Evolutionary conservation across 2,329 filamentous ascomycete genomes (phyloP).

Genomic region (Arthrobotrys musiformis): DNA sequence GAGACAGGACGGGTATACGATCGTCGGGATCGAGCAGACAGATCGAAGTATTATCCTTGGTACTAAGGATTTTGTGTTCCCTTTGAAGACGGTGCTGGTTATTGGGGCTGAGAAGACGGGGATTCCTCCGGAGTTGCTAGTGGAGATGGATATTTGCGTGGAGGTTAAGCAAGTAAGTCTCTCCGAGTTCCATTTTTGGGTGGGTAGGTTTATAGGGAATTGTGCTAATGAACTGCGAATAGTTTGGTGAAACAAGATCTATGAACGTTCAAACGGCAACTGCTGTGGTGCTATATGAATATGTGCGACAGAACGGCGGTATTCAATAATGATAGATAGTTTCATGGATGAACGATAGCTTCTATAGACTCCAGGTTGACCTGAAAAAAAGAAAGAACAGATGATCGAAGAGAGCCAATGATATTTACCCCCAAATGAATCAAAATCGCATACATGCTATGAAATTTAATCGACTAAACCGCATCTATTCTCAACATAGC

Average conservation of each 20-base stretch:
- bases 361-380: neutral
- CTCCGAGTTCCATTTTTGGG: neutral
- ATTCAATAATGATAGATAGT: slow-evolving; percentile 15
- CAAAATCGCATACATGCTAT: neutral
- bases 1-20: slow-evolving; percentile 65
- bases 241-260: slow-evolving; percentile 66
- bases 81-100: slow-evolving; percentile 64
- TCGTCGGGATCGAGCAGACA: slow-evolving; percentile 69
- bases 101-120: slow-evolving; percentile 68
- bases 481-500: neutral
- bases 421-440: neutral
- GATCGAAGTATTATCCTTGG: slow-evolving; percentile 66
- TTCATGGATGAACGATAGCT: neutral
- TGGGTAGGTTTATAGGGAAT: neutral
- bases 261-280: slow-evolving; percentile 70
- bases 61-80: slow-evolving; percentile 55
- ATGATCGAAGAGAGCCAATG: neutral
- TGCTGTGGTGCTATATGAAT: slow-evolving; percentile 67
- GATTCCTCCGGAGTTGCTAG: slow-evolving; percentile 65
- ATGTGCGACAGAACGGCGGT: slow-evolving; percentile 63
- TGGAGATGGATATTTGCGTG: slow-evolving; percentile 67
- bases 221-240: slow-evolving; percentile 5
- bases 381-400: neutral
- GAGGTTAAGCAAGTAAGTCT: slow-evolving; percentile 66
- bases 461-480: neutral